Percentiles rank a stretch among this genome's conserved stretches.
Evolutionary conservation across 768 basidiomycete species (phyloP).

Genomic region (Boletus rex-veris): DNA sequence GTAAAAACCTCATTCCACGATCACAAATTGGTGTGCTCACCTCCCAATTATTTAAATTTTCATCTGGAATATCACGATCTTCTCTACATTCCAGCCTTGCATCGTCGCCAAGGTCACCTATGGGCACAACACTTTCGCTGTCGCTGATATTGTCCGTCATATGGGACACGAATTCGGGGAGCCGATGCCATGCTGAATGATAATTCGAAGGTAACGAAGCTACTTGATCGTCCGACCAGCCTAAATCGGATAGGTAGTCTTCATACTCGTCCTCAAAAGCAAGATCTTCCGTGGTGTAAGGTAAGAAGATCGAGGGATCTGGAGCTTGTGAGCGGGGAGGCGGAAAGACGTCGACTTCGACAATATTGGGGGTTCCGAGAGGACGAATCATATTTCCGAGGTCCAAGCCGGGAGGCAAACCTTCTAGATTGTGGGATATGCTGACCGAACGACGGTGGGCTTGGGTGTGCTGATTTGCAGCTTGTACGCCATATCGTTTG

Average conservation of each 20-base stretch:
- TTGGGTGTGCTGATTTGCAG: constrained; percentile 47
- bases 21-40: constrained; percentile 41
- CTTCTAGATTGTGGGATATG: constrained; percentile 78
- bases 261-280: constrained; percentile 97
- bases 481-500: constrained; percentile 74
- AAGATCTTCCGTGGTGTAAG: constrained; percentile 90
- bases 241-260: constrained; percentile 88
- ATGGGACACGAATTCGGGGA: constrained; percentile 75
- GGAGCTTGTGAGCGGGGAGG: constrained; percentile 85
- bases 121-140: constrained; percentile 87
- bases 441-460: constrained; percentile 79
- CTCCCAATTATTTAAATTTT: constrained; percentile 96
- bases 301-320: constrained; percentile 79
- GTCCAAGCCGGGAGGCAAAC: constrained; percentile 70
- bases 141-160: constrained; percentile 90
- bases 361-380: constrained; percentile 68
- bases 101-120: constrained; percentile 85
- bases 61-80: constrained; percentile 61
- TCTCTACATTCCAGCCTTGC: constrained; percentile 63
- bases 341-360: constrained; percentile 92
- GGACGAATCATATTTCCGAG: constrained; percentile 72
- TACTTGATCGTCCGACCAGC: constrained; percentile 60
- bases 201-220: constrained; percentile 34
- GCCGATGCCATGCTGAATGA: constrained; percentile 74
- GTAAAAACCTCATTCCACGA: not conserved